phyloP scores from a whole-genome alignment of 2,329 filamentous ascomycete species.

The Neonectria punicea region DNA sequence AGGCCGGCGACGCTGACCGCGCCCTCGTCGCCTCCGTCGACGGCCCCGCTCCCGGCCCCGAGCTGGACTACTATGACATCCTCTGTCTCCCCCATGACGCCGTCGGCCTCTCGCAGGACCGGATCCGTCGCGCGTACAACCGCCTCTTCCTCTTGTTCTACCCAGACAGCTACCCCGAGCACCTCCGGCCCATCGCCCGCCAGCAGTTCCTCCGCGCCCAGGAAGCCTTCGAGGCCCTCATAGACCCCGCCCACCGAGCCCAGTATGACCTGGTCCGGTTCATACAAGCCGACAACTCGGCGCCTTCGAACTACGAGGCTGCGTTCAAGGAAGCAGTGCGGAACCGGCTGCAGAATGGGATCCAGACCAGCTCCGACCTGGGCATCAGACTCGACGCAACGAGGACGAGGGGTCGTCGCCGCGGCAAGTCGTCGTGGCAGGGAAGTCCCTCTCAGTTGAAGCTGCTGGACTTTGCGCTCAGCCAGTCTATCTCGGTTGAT shows the following conservation, averaged over 20 bases:
- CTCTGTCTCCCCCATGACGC: constrained; percentile 53
- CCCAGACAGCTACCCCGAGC: constrained; percentile 53
- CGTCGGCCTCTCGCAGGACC: constrained; percentile 39
- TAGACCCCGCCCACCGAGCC: constrained; percentile 53
- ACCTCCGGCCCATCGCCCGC: constrained; percentile 52
- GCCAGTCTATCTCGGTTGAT: constrained; percentile 50
- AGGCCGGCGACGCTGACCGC: constrained; percentile 32
- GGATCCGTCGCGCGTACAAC: constrained; percentile 57
- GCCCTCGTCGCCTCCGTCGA: constrained; percentile 21
- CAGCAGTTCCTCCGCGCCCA: constrained; percentile 55
- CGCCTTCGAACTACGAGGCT: constrained; percentile 30
- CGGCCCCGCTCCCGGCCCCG: constrained; percentile 1
- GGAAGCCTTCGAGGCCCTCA: constrained; percentile 59
- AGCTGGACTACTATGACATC: constrained; percentile 55
- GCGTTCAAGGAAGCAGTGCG: constrained; percentile 36
- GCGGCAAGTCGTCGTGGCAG: constrained; percentile 7
- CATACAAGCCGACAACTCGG: constrained; percentile 35
- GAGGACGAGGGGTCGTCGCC: constrained; percentile 7
- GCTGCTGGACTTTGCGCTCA: constrained; percentile 53
- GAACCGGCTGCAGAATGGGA: constrained; percentile 34
- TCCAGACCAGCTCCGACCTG: constrained; percentile 50
- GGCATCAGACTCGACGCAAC: constrained; percentile 52
- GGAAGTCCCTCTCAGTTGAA: constrained; percentile 28
- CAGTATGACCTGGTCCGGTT: constrained; percentile 53
- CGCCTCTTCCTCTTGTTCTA: constrained; percentile 58